Evolutionary conservation across 2,329 filamentous ascomycete species (phyloP), one percentile per base, ranked within the genome.

Genomic region (Arthrinium phaeospermum): DNA sequence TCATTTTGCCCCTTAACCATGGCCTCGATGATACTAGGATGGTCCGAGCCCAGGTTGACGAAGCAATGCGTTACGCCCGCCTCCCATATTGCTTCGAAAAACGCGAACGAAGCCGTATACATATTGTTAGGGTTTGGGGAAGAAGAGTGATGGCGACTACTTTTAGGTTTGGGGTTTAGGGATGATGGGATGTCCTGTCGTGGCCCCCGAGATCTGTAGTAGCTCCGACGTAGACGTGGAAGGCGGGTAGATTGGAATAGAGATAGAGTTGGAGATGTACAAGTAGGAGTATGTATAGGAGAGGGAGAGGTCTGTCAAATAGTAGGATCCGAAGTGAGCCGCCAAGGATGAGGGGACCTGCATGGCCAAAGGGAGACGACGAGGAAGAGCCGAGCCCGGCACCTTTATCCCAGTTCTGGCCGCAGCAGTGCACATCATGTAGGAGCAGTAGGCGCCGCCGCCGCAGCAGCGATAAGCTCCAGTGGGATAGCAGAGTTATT

Each of bases 11-110:
- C 92, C 79, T 93, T 93, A 75, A 94, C 91, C 82, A 95, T 94
- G 14, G 93, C 93, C 82, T 95, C 93, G 47, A 95, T 90, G 78
- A 95, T 93, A 64, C 90, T 91, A 1, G 93, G 93, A 78, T 95
- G 91, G 76, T 93, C 91, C 37, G 89, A 91, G n/a, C 91, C 91
- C 44, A 93, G 84, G 78, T 93, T 93, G 72, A 92, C 91, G 78
- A 90, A 88, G 75, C 80, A 81, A 72, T 82, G 78, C 19, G 78
- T 81, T 44, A 82, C 75, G 3, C 81, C 81, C 12, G 80, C 81
- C 74, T 82, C 78, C 78, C 77, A 79, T 78, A 82, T 74, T n/a
- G 79, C 80, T 74, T 82, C 80, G 76, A 93, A 93, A 82, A 93
- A 93, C 77, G 91, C 92, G 77, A 90, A 91, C 0, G 91, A 92